Conservation (phyloP, 345 rosid genomes). For the Linum usitatissimum region DNA sequence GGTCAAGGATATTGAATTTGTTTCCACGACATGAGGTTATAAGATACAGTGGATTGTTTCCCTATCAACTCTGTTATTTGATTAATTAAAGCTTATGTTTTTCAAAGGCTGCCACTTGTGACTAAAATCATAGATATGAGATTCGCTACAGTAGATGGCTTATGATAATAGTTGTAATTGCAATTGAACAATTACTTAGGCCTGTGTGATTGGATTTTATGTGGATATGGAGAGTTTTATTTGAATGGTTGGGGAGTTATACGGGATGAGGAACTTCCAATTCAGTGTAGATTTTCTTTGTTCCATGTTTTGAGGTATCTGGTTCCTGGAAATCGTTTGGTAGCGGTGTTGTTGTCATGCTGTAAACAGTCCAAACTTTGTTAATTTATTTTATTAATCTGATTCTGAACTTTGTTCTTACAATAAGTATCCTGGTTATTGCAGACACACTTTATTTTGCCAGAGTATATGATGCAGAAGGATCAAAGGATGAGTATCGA, state of each 20-base stretch:
- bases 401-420: not conserved
- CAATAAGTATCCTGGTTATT: constrained; percentile 9
- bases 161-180: not conserved
- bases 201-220: not conserved
- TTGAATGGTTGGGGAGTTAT: too few relatives aligned
- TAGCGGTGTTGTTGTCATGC: too few relatives aligned
- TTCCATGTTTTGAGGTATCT: too few relatives aligned
- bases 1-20: not conserved
- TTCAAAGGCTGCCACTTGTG: not conserved
- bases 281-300: not conserved
- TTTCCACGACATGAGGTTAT: not conserved
- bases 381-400: constrained; percentile 1
- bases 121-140: not conserved
- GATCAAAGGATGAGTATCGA: constrained; percentile 63
- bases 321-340: too few relatives aligned
- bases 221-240: not conserved
- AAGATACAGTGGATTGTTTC: not conserved
- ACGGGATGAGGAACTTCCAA: too few relatives aligned
- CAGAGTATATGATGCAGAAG: constrained; percentile 89
- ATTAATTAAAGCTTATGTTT: not conserved
- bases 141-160: not conserved
- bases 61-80: not conserved
- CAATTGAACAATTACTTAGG: not conserved
- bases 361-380: not conserved
- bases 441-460: constrained; percentile 78